phyloP scores from a whole-genome alignment of 257 asterid genomes.

The Solanum bulbocastanum region DNA sequence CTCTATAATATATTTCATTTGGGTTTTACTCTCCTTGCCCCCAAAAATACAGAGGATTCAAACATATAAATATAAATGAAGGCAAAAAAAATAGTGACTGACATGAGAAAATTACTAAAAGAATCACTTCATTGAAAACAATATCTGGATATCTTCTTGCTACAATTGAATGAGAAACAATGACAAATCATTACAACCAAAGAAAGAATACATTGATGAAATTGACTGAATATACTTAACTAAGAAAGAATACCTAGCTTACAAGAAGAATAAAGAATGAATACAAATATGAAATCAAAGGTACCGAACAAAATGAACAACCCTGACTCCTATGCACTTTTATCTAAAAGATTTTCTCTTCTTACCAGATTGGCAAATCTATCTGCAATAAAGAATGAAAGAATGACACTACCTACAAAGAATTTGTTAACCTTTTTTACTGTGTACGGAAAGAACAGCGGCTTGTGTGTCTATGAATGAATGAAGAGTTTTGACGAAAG shows the following conservation, averaged over 20 bases:
- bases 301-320: not conserved
- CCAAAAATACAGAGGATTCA: not conserved
- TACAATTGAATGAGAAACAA: not conserved
- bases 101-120: not conserved
- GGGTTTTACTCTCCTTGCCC: not conserved
- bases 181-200: not conserved
- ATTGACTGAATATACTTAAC: not conserved
- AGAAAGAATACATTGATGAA: not conserved
- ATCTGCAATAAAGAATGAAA: constrained; percentile 68
- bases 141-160: not conserved
- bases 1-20: not conserved
- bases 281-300: not conserved
- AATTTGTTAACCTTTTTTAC: constrained; percentile 18
- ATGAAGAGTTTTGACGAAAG: not conserved
- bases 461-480: not conserved
- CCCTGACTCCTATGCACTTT: not conserved
- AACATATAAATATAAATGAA: not conserved
- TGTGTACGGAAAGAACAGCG: constrained; percentile 9
- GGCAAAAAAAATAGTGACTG: not conserved
- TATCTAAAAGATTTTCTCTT: not conserved
- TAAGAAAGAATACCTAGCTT: constrained; percentile 1
- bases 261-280: not conserved
- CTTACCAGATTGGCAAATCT: constrained; percentile 6
- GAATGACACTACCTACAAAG: constrained; percentile 51
- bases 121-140: not conserved